phyloP scores from a whole-genome alignment of 352 stramenopile genomes.

The Phytophthora vignae region DNA sequence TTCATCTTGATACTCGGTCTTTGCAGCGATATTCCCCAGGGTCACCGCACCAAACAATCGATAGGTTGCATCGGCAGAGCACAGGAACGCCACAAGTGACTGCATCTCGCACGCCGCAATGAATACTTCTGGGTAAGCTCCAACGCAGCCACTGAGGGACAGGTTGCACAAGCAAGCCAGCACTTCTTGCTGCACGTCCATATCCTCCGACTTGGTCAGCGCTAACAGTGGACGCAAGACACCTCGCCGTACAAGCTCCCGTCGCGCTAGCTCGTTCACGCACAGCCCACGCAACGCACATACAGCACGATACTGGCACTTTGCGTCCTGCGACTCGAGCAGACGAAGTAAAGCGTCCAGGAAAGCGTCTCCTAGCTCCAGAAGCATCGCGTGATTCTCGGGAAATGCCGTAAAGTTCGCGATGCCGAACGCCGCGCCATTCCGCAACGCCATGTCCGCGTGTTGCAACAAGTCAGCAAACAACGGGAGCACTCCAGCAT shows the following conservation, averaged over 20 bases:
- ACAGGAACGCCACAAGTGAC: conserved; percentile 95
- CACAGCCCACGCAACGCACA: conserved; percentile 93
- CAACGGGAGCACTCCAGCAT: conserved; percentile 75
- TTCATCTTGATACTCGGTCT: conserved; percentile 75
- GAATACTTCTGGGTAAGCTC: conserved; percentile 89
- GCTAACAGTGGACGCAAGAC: conserved; percentile 89
- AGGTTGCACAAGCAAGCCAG: conserved; percentile 97
- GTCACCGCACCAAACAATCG: conserved; percentile 96
- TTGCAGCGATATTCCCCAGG: conserved; percentile 95
- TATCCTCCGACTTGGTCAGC: conserved; percentile 93
- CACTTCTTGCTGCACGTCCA: conserved; percentile 96
- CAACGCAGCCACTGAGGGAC: conserved; percentile 95
- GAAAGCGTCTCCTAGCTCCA: conserved; percentile 55
- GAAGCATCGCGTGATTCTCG: conserved; percentile 90
- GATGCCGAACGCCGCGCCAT: conserved; percentile 92
- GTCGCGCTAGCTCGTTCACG: conserved; percentile 85
- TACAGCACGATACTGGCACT: conserved; percentile 92
- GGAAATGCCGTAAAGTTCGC: conserved; percentile 95
- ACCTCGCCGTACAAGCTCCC: conserved; percentile 90
- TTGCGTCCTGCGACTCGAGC: conserved; percentile 65
- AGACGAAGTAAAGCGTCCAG: conserved; percentile 71
- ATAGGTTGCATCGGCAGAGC: conserved; percentile 95
- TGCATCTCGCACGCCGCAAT: conserved; percentile 92
- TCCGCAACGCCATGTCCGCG: conserved; percentile 86
- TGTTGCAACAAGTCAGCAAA: conserved; percentile 79